phyloP scores from a whole-genome alignment of 75 land plant genomes.

The Adiantum capillusveneris region DNA sequence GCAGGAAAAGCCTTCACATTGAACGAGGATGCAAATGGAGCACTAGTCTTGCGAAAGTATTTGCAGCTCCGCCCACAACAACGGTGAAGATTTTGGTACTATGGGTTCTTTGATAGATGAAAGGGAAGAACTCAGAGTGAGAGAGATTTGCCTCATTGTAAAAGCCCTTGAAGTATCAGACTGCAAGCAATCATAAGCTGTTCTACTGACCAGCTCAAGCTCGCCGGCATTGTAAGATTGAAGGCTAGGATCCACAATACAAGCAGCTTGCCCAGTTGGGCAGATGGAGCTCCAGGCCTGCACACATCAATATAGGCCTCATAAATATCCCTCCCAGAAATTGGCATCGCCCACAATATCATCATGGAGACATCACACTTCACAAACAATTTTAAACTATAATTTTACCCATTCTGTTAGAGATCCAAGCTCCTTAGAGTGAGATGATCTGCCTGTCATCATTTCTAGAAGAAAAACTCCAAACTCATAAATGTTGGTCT shows the following conservation, averaged over 20 bases:
- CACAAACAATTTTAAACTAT: background rate
- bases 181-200: slow-evolving; percentile 50
- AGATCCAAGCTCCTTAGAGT: slow-evolving; percentile 40
- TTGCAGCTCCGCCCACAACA: slow-evolving; percentile 92
- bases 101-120: slow-evolving; percentile 52
- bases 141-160: slow-evolving; percentile 46
- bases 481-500: slow-evolving; percentile 63
- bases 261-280: slow-evolving; percentile 34
- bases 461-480: slow-evolving; percentile 78
- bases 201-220: slow-evolving; percentile 60
- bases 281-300: slow-evolving; percentile 56
- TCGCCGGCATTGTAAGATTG: slow-evolving; percentile 62
- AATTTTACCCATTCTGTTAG: slow-evolving; percentile 55
- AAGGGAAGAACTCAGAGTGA: slow-evolving; percentile 40
- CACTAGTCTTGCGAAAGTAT: slow-evolving; percentile 61
- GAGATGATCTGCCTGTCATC: slow-evolving; percentile 56
- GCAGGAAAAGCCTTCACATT: too few species aligned
- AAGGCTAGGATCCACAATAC: slow-evolving; percentile 72
- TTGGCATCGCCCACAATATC: background rate
- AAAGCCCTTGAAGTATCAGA: slow-evolving; percentile 41
- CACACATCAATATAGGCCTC: background rate
- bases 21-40: too few species aligned
- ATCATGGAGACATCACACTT: background rate
- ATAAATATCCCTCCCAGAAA: background rate
- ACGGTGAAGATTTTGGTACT: slow-evolving; percentile 54